These are phyloP conservation scores for Rhizopus microsporus DNA, from an alignment of 371 early-diverging fungal genomes.

Conservation along the genomic window DNA sequence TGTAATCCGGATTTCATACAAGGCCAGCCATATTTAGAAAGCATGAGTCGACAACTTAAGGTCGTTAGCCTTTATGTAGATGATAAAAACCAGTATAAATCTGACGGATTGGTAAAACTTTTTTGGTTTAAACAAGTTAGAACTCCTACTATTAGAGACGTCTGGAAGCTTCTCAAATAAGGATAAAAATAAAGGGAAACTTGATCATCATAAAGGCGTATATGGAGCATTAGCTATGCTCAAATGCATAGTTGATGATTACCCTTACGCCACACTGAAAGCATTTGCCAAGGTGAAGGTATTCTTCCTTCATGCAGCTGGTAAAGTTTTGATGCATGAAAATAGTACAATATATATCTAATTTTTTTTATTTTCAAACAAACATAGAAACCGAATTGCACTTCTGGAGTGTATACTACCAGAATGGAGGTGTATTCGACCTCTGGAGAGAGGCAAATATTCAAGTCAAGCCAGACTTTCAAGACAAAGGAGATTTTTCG, in stretches of 20 bases:
- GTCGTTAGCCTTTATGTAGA: constrained; percentile 2
- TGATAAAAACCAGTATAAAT: constrained; percentile 14
- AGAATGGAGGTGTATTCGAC: constrained; percentile 8
- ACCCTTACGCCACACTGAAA: constrained; percentile 5
- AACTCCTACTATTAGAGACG: constrained; percentile 14
- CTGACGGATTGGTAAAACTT: constrained; percentile 16
- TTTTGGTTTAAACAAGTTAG: constrained; percentile 11
- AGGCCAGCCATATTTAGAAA: constrained; percentile 6
- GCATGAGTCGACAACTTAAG: constrained; percentile 14
- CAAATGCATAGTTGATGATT: constrained; percentile 16
- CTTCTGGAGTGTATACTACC: constrained; percentile 10
- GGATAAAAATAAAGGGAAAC: constrained; percentile 11
- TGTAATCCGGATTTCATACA: constrained; percentile 8
- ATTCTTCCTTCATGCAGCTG: constrained; percentile 14
- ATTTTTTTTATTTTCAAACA: constrained; percentile 6
- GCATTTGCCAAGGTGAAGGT: constrained; percentile 11
- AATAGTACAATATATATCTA: constrained; percentile 3
- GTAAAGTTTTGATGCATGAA: constrained; percentile 10
- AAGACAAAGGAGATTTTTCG: constrained; percentile 13
- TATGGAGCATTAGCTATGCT: constrained; percentile 19
- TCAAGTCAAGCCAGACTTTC: constrained; percentile 12
- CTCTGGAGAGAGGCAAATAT: constrained; percentile 9
- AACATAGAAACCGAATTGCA: constrained; percentile 13
- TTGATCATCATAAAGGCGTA: constrained; percentile 20
- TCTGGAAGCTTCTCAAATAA: constrained; percentile 11